A percentile compares a stretch with the other conserved stretches of the same genome.
Conservation (phyloP, 1,139 yeast genomes). For the Wickerhamiella pararugosa region DNA sequence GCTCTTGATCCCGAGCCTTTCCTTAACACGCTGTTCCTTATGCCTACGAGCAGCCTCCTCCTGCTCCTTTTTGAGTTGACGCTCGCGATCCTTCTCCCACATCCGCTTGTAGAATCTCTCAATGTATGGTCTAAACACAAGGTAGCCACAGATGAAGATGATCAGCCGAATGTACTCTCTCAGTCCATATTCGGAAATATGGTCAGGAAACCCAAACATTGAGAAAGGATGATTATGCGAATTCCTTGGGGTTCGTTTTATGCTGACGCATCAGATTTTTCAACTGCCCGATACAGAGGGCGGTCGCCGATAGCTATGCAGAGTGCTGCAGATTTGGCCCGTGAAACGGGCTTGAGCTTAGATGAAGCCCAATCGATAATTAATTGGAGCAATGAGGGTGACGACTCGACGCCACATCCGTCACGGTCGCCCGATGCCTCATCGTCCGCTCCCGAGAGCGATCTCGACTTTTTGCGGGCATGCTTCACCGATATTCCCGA, state of each 20-base stretch:
- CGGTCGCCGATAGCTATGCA: too few species aligned
- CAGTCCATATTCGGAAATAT: slow-evolving; percentile 12
- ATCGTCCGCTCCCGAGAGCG: background rate
- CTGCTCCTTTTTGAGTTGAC: slow-evolving; percentile 69
- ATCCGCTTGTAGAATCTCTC: slow-evolving; percentile 57
- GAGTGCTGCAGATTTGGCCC: background rate
- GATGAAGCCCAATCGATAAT: background rate
- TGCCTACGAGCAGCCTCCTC: slow-evolving; percentile 91
- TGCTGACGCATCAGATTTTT: background rate
- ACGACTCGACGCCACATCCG: background rate
- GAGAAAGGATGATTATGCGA: slow-evolving; percentile 2
- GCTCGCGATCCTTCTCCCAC: slow-evolving; percentile 55
- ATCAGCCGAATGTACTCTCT: slow-evolving; percentile 16
- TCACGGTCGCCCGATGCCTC: background rate
- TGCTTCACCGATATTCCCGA: slow-evolving; percentile 17
- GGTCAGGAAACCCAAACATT: slow-evolving; percentile 16
- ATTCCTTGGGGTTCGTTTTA: background rate
- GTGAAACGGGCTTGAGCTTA: slow-evolving; percentile 2
- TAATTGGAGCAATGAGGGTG: background rate
- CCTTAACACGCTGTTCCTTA: slow-evolving; percentile 73
- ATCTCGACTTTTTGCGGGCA: slow-evolving; percentile 9
- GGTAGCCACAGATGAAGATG: slow-evolving; percentile 12
- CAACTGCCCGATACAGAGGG: background rate
- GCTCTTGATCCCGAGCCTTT: slow-evolving; percentile 9
- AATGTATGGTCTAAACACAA: slow-evolving; percentile 27